Evolutionary conservation across 768 basidiomycete species (phyloP).

Genomic region (Suillus cothurnatus): DNA sequence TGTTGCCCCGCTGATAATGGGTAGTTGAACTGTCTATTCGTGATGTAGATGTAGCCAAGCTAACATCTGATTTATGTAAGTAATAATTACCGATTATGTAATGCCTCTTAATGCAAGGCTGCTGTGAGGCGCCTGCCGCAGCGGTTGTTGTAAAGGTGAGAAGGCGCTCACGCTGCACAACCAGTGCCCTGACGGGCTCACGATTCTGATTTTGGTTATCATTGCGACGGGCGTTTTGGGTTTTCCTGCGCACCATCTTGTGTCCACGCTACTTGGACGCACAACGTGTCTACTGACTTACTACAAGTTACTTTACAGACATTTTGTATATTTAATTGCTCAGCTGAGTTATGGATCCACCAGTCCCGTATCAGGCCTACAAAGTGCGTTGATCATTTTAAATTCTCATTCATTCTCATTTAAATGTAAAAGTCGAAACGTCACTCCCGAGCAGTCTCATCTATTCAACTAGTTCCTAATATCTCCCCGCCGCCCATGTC

Average conservation of each 20-base stretch:
- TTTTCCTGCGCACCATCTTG: background rate
- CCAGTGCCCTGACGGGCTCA: conserved; percentile 8
- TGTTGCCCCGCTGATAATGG: background rate
- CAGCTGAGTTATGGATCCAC: conserved; percentile 15
- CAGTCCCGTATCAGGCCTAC: conserved; percentile 53
- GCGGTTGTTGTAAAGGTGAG: conserved; percentile 2
- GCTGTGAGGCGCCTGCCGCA: background rate
- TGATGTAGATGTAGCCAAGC: background rate
- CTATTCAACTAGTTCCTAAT: conserved; percentile 25
- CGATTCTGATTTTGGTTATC: conserved; percentile 1
- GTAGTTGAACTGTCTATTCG: background rate
- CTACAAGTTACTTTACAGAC: background rate
- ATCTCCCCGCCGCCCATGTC: conserved; percentile 24
- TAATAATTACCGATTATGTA: background rate
- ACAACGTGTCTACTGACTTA: background rate
- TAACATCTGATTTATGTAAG: background rate
- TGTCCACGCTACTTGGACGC: background rate
- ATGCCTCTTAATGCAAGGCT: background rate
- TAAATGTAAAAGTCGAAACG: conserved; percentile 43
- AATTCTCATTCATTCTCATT: conserved; percentile 3
- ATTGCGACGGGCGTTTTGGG: background rate
- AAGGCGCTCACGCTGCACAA: conserved; percentile 2
- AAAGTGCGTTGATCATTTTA: conserved; percentile 31
- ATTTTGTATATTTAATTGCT: conserved; percentile 3
- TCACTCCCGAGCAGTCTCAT: conserved; percentile 44